phyloP scores from a whole-genome alignment of 1,284 basidiomycete species.

The Austroboletus niveus region DNA sequence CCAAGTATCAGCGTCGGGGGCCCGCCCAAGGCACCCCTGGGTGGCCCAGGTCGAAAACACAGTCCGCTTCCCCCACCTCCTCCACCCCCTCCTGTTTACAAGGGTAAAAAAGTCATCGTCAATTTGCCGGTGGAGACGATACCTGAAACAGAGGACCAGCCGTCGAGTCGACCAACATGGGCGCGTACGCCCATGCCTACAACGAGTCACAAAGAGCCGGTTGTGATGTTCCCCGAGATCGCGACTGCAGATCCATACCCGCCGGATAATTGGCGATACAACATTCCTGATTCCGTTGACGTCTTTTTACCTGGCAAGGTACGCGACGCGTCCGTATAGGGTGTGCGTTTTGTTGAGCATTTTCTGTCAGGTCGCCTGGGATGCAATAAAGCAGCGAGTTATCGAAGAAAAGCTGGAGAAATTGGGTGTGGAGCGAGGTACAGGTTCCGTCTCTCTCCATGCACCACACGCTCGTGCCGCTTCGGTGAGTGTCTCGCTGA shows the following conservation, averaged over 20 bases:
- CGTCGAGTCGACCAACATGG: conserved; percentile 52
- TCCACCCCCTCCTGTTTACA: conserved; percentile 36
- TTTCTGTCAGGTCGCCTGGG: conserved; percentile 60
- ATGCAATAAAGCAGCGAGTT: conserved; percentile 59
- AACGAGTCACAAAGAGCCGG: conserved; percentile 40
- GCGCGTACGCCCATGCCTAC: conserved; percentile 56
- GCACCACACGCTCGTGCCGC: conserved; percentile 75
- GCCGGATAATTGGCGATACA: conserved; percentile 52
- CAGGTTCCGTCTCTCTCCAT: conserved; percentile 55
- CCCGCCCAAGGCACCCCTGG: conserved; percentile 77
- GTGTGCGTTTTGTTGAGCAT: conserved; percentile 10
- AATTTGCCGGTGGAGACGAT: conserved; percentile 71
- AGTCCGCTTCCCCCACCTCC: conserved; percentile 52
- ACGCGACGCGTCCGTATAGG: conserved; percentile 6
- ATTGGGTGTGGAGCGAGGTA: conserved; percentile 70
- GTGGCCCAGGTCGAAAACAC: conserved; percentile 71
- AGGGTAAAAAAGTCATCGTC: conserved; percentile 66
- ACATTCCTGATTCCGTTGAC: conserved; percentile 64
- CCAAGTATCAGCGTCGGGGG: conserved; percentile 69
- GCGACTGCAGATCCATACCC: conserved; percentile 58
- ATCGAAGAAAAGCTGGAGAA: conserved; percentile 79
- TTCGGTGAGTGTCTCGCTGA: conserved; percentile 53
- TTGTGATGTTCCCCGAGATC: conserved; percentile 45
- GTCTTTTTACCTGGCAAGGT: conserved; percentile 84
- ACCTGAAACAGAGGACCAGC: conserved; percentile 40